Evolutionary conservation across 1,139 yeast species (phyloP), one percentile per base, ranked within the genome.

Genomic region (Blastobotrys petasosporus): DNA sequence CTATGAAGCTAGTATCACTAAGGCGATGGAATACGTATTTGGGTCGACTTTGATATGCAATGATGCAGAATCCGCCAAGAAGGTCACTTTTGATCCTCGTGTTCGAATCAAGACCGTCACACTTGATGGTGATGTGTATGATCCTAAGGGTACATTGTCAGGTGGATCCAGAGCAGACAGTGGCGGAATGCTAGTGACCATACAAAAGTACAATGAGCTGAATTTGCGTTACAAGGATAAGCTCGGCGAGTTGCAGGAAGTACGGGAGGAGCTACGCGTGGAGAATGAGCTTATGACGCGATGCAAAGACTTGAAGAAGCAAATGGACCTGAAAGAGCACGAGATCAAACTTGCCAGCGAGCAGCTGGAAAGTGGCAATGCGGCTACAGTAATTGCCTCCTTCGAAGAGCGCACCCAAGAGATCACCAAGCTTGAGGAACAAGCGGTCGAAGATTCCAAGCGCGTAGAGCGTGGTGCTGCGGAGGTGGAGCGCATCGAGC

Each of bases 71-170:
- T 80, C 95, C 1, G 98, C 98, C 1, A 85, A 90, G 57, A 70
- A 74, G 41, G 84, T 92, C 3, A 88, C 98, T 0, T 94, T 90
- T 64, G 81, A 90, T 62, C 94, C 92, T 0, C 74, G 78, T 49
- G 80, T 92, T 11, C 75, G 86, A 53, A 74, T 90, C 0, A 79
- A 92, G 58, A 83, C 95, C n/a, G 90, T 94, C 11, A 94, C 99
- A 0, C 64, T 85, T 36, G 94, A 90, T 45, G 99, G 98, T 41
- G 98, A 92, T 65, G 76, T 83, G 9, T 94, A 90, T 66, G 98
- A 94, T 61, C 98, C 98, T 0, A 88, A 84, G 56, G 99, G 99
- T 11, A 87, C 95, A 17, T 70, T 94, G 35, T 85, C 97, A 1
- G 99, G 99, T 45, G 98, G 98, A n/a, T 82, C 94, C 17, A 65